Evolutionary conservation across 306 rosid genomes (phyloP), one percentile per base, ranked within the genome.

Genomic region (Lagenaria siceraria): DNA sequence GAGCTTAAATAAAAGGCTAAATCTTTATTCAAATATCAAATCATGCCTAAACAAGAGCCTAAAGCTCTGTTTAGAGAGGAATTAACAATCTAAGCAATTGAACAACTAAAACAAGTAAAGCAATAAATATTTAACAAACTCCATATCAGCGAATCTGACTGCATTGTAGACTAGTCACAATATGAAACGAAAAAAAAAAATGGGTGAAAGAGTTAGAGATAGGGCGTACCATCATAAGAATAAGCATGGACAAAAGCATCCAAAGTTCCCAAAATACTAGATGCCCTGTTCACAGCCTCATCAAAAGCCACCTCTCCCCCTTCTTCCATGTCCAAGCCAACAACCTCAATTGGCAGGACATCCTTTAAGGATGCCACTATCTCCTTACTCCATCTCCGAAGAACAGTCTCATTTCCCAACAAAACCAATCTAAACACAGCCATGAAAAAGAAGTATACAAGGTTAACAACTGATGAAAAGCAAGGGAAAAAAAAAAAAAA

Each of bases 191-290:
- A 52, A 35, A 62, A 11, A 8, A 78, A 51, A 7, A 2, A 27
- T 27, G 8, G 12, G 22, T 8, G 62, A 33, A 38, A 38, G 19
- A 60, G 52, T n/a, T n/a, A 43, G 35, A 54, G 8, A 58, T 21
- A 18, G 4, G 6, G 0, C 4, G 6, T 81, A 93, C 98, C 98
- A 85, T 93, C 91, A n/a, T 93, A 90, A 56, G 80, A 36, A 78
- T 75, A 91, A 81, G 92, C 88, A 79, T 91, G 88, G 0, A 91
- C 94, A 73, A 91, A 93, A 42, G 98, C 89, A 76, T 93, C 96
- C 55, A 93, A 64, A 66, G 68, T 80, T 4, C 96, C 96, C 84
- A 93, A 72, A 68, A 90, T 51, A 33, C 18, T 63, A 70, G 87
- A 89, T 1, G 96, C 98, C 80, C 81, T 82, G 8, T 85, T 85